Evolutionary conservation across 2,329 filamentous ascomycete species (phyloP).

Genomic region (Chrysosporium keratinophilum): DNA sequence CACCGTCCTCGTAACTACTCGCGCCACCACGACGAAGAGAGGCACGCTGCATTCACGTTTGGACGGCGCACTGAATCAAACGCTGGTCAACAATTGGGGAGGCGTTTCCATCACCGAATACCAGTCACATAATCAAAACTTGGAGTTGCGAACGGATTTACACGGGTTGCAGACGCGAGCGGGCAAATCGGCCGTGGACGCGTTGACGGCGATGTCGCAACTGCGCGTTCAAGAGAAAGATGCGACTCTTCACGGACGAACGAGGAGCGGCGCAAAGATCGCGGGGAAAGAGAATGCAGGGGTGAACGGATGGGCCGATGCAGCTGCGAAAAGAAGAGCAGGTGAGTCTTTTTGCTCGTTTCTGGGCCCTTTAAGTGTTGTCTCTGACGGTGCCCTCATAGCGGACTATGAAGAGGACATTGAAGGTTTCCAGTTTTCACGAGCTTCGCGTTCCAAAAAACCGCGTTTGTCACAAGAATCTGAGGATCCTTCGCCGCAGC

Average conservation of each 20-base stretch:
- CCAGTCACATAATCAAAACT: not conserved
- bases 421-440: constrained; percentile 66
- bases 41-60: constrained; percentile 1
- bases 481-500: constrained; percentile 23
- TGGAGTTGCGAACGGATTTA: not conserved
- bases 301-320: constrained; percentile 14
- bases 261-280: constrained; percentile 8
- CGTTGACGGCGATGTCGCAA: constrained; percentile 13
- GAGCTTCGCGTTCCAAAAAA: constrained; percentile 56
- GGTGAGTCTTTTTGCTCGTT: constrained; percentile 27
- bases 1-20: constrained; percentile 11
- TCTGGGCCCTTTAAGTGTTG: not conserved
- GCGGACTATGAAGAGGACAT: constrained; percentile 59
- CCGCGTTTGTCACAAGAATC: constrained; percentile 38
- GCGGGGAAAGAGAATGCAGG: constrained; percentile 1
- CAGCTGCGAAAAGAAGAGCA: constrained; percentile 35
- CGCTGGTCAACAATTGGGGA: not conserved
- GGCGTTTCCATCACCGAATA: not conserved
- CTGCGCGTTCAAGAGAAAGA: constrained; percentile 11
- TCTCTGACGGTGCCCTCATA: constrained; percentile 7
- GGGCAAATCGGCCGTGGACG: not conserved
- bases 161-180: not conserved
- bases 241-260: constrained; percentile 4
- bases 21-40: constrained; percentile 13
- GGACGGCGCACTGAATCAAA: constrained; percentile 9